Evolutionary conservation across 164 flowering plant species (phyloP).

Genomic region (Buxus sempervirens): DNA sequence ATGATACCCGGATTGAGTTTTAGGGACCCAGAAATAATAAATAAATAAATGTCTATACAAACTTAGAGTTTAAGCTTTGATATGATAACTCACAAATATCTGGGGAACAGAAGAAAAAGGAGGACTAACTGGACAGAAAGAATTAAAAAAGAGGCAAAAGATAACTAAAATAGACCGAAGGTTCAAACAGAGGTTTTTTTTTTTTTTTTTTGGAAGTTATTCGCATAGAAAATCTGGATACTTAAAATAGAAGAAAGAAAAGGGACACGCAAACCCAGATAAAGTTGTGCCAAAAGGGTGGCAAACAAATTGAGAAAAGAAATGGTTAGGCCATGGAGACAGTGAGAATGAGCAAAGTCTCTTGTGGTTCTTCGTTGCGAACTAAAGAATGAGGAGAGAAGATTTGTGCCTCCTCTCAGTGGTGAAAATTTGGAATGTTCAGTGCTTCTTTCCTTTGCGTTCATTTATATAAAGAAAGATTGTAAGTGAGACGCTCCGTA

Average conservation of each 20-base stretch:
- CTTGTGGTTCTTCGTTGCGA: too few relatives aligned
- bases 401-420: too few relatives aligned
- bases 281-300: neutral
- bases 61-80: neutral
- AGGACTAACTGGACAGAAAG: neutral
- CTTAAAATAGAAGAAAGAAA: neutral
- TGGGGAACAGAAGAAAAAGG: neutral
- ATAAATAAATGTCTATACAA: too few relatives aligned
- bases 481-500: neutral
- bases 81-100: neutral
- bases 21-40: too few relatives aligned
- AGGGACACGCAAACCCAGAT: neutral
- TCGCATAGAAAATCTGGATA: neutral
- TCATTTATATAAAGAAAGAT: neutral
- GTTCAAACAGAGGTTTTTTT: neutral
- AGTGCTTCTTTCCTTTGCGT: too few relatives aligned
- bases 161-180: neutral
- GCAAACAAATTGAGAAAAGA: neutral
- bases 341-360: neutral
- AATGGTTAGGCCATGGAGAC: neutral
- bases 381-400: too few relatives aligned
- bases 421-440: too few relatives aligned
- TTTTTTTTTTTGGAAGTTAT: slow-evolving; percentile 7
- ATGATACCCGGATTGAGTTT: slow-evolving; percentile 12
- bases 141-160: neutral